These are phyloP conservation scores for Citrus sp. DNA, from an alignment of 345 rosid species.

Conservation along the genomic window DNA sequence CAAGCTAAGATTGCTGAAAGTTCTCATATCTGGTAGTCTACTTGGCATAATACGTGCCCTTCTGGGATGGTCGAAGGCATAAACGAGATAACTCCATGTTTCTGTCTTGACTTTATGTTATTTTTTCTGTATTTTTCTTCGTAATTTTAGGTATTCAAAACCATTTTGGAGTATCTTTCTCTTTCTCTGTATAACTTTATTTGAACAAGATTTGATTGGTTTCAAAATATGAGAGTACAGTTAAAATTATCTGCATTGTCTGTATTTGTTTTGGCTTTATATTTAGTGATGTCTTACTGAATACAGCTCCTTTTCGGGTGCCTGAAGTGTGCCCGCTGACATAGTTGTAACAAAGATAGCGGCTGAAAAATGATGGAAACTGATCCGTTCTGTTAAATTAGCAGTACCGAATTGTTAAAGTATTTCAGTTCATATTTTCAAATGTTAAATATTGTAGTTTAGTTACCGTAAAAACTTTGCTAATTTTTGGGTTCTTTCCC, in stretches of 20 bases:
- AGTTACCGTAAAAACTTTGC: neutral
- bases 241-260: neutral
- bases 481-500: no score
- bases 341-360: neutral
- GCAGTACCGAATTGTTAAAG: neutral
- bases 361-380: neutral
- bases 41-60: conserved; percentile 48
- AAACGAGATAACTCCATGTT: neutral
- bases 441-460: neutral
- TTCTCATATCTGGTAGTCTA: conserved; percentile 48
- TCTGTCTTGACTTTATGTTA: neutral
- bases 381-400: neutral
- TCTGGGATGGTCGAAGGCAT: conserved; percentile 39
- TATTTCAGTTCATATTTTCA: neutral
- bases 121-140: neutral
- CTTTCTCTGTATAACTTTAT: neutral
- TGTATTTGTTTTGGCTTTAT: neutral
- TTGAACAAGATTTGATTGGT: neutral
- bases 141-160: neutral
- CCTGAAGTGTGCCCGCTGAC: neutral
- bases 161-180: neutral
- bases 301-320: neutral
- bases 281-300: neutral
- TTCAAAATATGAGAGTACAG: neutral
- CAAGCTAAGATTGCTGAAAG: conserved; percentile 65